A percentile compares a stretch with the other conserved stretches of the same genome.
These are phyloP conservation scores for Neurospora sp. DNA, from an alignment of 495 filamentous ascomycete genomes.

Conservation along the genomic window DNA sequence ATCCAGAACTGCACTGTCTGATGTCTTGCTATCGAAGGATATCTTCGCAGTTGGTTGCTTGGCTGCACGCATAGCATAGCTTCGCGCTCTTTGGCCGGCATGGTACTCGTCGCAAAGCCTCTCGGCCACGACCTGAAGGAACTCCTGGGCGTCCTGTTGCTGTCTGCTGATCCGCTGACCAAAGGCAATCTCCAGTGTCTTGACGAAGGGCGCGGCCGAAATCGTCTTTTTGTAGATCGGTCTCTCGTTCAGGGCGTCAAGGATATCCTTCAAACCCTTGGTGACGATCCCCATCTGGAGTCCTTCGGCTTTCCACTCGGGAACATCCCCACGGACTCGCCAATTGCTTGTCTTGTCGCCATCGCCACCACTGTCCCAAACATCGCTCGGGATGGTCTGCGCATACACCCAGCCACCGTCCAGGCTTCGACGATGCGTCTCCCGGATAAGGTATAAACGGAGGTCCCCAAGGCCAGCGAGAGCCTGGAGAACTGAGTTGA, in stretches of 20 bases:
- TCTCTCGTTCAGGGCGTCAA: slow-evolving; percentile 88
- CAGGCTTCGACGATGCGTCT: slow-evolving; percentile 69
- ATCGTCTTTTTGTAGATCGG: slow-evolving; percentile 93
- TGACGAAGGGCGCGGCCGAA: slow-evolving; percentile 69
- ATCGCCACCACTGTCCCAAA: slow-evolving; percentile 8
- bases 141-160: slow-evolving; percentile 98
- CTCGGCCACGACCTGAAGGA: slow-evolving; percentile 88
- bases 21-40: not conserved
- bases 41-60: not conserved
- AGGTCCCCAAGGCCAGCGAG: slow-evolving; percentile 91
- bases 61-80: slow-evolving; percentile 18
- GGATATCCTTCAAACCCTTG: slow-evolving; percentile 79
- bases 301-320: slow-evolving; percentile 58
- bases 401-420: slow-evolving; percentile 66
- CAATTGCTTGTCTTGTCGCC: slow-evolving; percentile 1
- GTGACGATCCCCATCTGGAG: slow-evolving; percentile 74
- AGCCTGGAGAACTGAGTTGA: slow-evolving; percentile 93
- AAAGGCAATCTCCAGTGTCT: slow-evolving; percentile 74
- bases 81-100: slow-evolving; percentile 62
- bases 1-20: not conserved
- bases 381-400: slow-evolving; percentile 36
- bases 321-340: slow-evolving; percentile 33
- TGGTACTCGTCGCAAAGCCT: slow-evolving; percentile 89
- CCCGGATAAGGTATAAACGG: slow-evolving; percentile 79
- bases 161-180: slow-evolving; percentile 79